Conservation (phyloP, 331 rosid species). For the Pyracantha coccinea region DNA sequence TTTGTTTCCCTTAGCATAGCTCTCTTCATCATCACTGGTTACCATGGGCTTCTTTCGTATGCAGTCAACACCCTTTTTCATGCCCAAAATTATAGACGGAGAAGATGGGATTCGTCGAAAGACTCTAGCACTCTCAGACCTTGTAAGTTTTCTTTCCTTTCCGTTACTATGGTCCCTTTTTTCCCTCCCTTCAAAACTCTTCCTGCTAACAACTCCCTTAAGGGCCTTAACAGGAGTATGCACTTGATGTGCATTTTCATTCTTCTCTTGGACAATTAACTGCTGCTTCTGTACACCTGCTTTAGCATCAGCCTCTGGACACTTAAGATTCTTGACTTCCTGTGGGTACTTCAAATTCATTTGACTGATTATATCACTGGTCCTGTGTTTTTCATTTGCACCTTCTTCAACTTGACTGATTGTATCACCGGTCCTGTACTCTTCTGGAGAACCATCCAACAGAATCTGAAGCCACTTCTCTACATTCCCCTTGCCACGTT, state of each 20-base stretch:
- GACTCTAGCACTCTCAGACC: conserved; percentile 70
- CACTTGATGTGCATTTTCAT: conserved; percentile 11
- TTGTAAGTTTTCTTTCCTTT: conserved; percentile 43
- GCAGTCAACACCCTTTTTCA: conserved; percentile 69
- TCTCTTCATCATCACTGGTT: conserved; percentile 30
- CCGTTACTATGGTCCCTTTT: conserved; percentile 33
- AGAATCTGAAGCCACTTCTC: conserved; percentile 96
- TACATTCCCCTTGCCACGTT: conserved; percentile 87
- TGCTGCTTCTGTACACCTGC: background rate
- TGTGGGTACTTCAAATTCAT: no score
- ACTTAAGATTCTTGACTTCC: no score
- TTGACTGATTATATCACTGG: conserved; percentile 30
- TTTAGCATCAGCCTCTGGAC: conserved; percentile 24
- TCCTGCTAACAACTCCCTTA: conserved; percentile 28
- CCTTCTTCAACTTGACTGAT: conserved; percentile 21
- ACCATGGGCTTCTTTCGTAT: conserved; percentile 58
- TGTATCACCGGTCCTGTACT: conserved; percentile 25
- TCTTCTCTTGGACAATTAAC: conserved; percentile 23
- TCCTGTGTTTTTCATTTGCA: conserved; percentile 19
- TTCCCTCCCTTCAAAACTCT: conserved; percentile 36
- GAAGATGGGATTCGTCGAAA: conserved; percentile 84
- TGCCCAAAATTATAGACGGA: conserved; percentile 68
- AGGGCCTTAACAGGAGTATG: conserved; percentile 15
- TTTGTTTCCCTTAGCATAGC: conserved; percentile 27
- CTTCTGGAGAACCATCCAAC: conserved; percentile 48